A percentile compares a stretch with the other conserved stretches of the same genome.
These are phyloP conservation scores for Lentithecium fluviatile DNA, from an alignment of 495 filamentous ascomycete species.

Conservation along the genomic window DNA sequence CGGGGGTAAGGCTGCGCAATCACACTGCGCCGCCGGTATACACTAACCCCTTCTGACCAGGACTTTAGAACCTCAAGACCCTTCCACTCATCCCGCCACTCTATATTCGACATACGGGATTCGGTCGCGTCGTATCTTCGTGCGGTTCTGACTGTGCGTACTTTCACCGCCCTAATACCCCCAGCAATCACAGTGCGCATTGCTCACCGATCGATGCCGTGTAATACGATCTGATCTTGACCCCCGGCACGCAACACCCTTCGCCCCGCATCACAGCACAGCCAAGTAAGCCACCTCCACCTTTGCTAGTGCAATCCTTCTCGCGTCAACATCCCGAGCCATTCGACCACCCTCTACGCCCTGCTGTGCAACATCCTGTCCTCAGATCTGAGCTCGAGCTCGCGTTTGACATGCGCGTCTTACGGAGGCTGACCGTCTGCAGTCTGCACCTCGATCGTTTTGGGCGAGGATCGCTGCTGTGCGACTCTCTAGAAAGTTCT, in stretches of 20 bases:
- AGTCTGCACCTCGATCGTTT: background rate
- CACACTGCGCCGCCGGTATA: background rate
- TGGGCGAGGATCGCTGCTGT: background rate
- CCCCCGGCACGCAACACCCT: background rate
- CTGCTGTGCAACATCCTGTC: background rate
- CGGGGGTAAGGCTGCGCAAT: background rate
- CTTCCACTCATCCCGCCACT: too few relatives aligned
- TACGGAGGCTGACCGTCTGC: too few relatives aligned
- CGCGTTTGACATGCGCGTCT: background rate
- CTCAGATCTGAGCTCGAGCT: too few relatives aligned
- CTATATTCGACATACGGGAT: too few relatives aligned
- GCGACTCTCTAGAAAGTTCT: background rate
- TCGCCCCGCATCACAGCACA: too few relatives aligned
- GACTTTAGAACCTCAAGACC: background rate
- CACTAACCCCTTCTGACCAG: background rate
- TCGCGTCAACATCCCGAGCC: background rate
- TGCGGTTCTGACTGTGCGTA: background rate
- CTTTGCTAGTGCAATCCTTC: background rate
- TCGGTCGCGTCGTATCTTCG: too few relatives aligned
- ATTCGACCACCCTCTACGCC: background rate
- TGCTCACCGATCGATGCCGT: background rate
- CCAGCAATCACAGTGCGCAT: background rate
- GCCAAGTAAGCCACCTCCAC: background rate
- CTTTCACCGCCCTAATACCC: background rate
- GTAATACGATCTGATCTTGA: conserved; percentile 2